Evolutionary conservation across 176 grass and related monocot species (phyloP), one percentile per base, ranked within the genome.

Genomic region (Dendrocalamus sinicus): DNA sequence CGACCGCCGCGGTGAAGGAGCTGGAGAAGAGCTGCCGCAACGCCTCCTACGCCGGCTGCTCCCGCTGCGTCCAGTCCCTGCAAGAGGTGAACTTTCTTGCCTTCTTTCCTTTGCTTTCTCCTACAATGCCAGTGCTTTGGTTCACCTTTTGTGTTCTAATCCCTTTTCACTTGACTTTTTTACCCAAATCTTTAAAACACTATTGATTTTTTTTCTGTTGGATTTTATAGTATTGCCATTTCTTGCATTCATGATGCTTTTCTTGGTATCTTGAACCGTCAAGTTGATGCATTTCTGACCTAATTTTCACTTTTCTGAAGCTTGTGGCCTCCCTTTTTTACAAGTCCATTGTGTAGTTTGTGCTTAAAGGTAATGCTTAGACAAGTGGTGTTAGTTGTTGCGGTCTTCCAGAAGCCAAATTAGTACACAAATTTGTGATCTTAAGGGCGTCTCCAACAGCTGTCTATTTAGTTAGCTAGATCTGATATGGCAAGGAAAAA

Each of bases 21-120:
- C 82, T 99, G 32, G 94, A 94, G 82, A 95, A 89, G 88, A 95
- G 89, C 85, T 99, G 96, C 90, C 91, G 90, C 37, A 99, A 99
- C 73, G 94, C 96, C 0, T 99, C 96, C 72, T 99, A 94, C 77
- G 61, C 90, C 70, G 96, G 96, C 15, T 99, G 96, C 86, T 96
- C 92, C 2, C 88, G 86, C 43, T 99, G 97, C 75, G 89, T 99
- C 37, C 92, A 88, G 82, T 99, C 97, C 1, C 90, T 99, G 70
- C 88, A 96, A 85, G 94, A 94, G 94, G 97, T 99, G 16, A 13
- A 11, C 70, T 92, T 91, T 85, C 41, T 54, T 85, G 44, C 57
- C 45, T 87, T 32, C 30, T 86, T 65, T 57, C 55, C 47, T 44
- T 44, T 8, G 43, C 43, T 44, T 43, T 43, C 8, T 44, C 43